These are phyloP conservation scores for Saccharomycopsis fodiens DNA, from an alignment of 805 yeast genomes.

Conservation along the genomic window DNA sequence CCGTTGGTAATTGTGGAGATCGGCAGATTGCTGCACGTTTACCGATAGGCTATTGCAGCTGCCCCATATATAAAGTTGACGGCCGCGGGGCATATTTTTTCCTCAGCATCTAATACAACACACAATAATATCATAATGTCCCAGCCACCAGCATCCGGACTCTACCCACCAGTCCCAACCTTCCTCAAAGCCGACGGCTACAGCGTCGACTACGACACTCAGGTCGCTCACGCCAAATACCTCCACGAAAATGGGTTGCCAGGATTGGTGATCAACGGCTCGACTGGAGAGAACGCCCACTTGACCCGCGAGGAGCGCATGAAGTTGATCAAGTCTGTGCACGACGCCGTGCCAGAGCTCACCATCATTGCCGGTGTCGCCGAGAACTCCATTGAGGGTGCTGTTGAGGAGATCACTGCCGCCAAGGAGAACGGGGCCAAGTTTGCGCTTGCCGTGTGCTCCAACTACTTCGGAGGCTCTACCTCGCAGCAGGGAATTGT, in stretches of 20 bases:
- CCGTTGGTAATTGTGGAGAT: no score
- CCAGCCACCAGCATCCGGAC: constrained; percentile 31
- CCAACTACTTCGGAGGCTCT: constrained; percentile 32
- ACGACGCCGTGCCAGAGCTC: constrained; percentile 29
- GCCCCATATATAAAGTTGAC: no score
- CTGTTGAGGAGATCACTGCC: constrained; percentile 24
- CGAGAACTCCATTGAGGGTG: constrained; percentile 25
- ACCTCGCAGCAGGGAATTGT: constrained; percentile 29
- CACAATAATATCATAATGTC: no score
- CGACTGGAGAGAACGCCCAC: constrained; percentile 35
- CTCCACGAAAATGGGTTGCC: constrained; percentile 26
- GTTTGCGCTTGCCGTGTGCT: constrained; percentile 28
- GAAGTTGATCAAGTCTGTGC: constrained; percentile 25
- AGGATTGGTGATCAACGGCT: constrained; percentile 33
- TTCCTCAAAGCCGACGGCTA: constrained; percentile 40
- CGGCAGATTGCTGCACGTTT: no score
- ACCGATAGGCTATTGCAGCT: no score
- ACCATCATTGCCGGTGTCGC: constrained; percentile 31
- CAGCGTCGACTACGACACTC: constrained; percentile 27
- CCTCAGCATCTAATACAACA: no score
- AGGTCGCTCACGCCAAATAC: constrained; percentile 27
- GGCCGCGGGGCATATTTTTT: no score
- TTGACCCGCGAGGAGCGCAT: constrained; percentile 29
- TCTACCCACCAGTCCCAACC: constrained; percentile 49
- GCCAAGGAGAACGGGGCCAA: constrained; percentile 31